Evolutionary conservation across 163 green algal species (phyloP), one percentile per base, ranked within the genome.

Genomic region (Picocystis sp.): DNA sequence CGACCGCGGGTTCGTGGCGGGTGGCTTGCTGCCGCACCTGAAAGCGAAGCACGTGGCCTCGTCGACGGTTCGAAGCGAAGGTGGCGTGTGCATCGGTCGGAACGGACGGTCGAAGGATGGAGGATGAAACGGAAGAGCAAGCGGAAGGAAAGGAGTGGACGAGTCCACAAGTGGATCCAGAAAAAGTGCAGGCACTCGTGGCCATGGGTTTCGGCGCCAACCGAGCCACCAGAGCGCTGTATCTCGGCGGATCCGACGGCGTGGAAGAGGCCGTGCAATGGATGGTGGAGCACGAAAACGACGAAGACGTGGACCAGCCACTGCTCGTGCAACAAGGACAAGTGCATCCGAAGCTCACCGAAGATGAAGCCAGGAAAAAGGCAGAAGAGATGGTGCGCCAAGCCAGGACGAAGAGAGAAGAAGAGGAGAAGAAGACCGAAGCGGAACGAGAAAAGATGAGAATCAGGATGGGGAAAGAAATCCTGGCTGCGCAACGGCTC

Each of bases 401-500:
- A 53, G 73, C 67, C 1, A 70, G 73, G 45, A 67, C 81, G 56
- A 79, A 71, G 54, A 61, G 81, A 10, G 78, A 93, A 63, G 63
- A 66, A 49, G 88, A 96, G 63, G 87, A 49, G n/a, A 45, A 17
- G 34, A 14, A 53, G 22, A 46, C 42, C 60, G 64, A 55, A 11
- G 14, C 44, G 11, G 15, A 55, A 11, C 43, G 49, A 11, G 64
- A 74, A 33, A 67, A 66, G 22, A 57, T 74, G 13, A 50, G 65
- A 29, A 75, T 83, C 46, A 42, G 59, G 3, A 48, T 63, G 14
- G 87, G 87, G 50, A 95, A 93, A 69, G 89, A 97, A 74, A 58
- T 98, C 57, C 61, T 74, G 41, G 64, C 67, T 44, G 79, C 78
- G 3, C 52, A 66, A 55, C 25, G 63, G 19, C 64, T 64, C 23